Evolutionary conservation across 2,329 filamentous ascomycete species (phyloP), one percentile per base, ranked within the genome.

Genomic region (Fusarium tanahbumbuense): DNA sequence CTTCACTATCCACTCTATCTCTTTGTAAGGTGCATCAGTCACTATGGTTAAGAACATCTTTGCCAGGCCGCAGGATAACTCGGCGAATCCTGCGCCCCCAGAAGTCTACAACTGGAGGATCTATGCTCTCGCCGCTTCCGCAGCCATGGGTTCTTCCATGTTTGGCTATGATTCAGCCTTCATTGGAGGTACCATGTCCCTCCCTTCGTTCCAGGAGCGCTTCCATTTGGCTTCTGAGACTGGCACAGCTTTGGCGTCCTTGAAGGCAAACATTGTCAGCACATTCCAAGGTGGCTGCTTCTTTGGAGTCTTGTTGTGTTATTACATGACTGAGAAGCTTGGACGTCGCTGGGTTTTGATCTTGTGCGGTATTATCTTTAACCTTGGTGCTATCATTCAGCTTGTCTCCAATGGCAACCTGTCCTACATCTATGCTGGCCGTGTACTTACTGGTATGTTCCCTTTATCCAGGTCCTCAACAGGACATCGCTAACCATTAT

Each of bases 101-200:
- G 56, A 58, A n/a, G 56, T 54, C 40, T 44, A 58, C 22, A 53
- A 53, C 47, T 58, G 56, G 56, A 42, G 56, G n/a, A 44, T 58
- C 22, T 58, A 58, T 6, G 37, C 56, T 18, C 56, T 58, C 4
- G 56, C 56, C 8, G 37, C 40, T 7, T 58, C 47, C 10, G 56
- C 56, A 5, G 47, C 56, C 6, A 28, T 58, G 18, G 56, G 56
- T 9, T 58, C 56, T 16, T 53, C 67, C 12, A 70, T 70, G 64
- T 68, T 68, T 37, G 67, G 67, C 3, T 68, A 70, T 27, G 67
- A 70, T 23, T 59, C 64, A 18, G 56, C 56, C 11, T 57, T 70
- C 6, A 70, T 70, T 13, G 58, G 58, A 12, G 53, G 58, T 13
- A 61, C 58, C 7, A 18, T 61, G 8, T 48, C 52, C 8, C 45